phyloP scores from a whole-genome alignment of 306 rosid genomes.

The Betula pendula region DNA sequence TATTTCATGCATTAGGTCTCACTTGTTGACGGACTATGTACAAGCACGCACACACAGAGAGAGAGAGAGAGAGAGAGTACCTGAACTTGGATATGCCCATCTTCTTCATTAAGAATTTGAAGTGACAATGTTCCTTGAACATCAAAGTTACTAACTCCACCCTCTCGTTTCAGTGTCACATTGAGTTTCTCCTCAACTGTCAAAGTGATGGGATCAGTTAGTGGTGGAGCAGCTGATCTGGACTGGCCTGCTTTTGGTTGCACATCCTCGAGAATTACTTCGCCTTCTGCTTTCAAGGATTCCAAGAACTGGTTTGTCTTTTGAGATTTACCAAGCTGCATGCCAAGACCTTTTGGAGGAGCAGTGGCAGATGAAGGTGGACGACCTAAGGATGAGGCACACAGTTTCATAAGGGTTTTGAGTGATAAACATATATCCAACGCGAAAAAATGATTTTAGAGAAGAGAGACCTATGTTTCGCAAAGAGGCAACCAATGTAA shows the following conservation, averaged over 20 bases:
- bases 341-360: constrained; percentile 89
- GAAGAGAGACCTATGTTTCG: neutral
- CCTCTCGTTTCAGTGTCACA: constrained; percentile 87
- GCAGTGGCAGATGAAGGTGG: constrained; percentile 84
- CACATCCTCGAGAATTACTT: constrained; percentile 87
- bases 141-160: constrained; percentile 90
- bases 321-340: constrained; percentile 89
- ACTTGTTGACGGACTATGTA: neutral
- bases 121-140: constrained; percentile 88
- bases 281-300: constrained; percentile 96
- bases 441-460: neutral
- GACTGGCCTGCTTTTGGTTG: constrained; percentile 73
- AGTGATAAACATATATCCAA: constrained; percentile 2
- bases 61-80: constrained; percentile 35
- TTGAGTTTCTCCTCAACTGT: constrained; percentile 91
- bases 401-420: constrained; percentile 23
- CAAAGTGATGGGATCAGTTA: constrained; percentile 87
- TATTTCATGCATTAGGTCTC: no score
- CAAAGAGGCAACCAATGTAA: constrained; percentile 1
- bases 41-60: neutral
- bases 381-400: constrained; percentile 51
- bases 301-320: constrained; percentile 86
- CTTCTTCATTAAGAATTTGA: constrained; percentile 90
- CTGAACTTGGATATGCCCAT: constrained; percentile 88
- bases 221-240: constrained; percentile 69